Conservation (phyloP, 179 eudicot species). For the Spinacia oleracea region DNA sequence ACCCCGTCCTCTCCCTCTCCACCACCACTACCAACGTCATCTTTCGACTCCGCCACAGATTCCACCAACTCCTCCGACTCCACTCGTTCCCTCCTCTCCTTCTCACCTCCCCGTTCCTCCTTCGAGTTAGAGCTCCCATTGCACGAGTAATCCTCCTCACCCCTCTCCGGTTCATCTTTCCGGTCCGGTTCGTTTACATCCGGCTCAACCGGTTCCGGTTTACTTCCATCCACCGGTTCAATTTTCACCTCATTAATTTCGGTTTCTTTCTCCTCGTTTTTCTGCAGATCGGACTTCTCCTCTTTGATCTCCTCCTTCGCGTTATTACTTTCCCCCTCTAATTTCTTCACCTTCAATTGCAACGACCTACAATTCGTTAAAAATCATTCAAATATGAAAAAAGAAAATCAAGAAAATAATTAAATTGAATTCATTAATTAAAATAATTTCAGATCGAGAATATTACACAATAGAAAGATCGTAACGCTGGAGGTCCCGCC, state of each 20-base stretch:
- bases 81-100: conserved; percentile 8
- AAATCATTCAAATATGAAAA: neutral
- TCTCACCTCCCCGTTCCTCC: conserved; percentile 4
- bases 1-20: conserved; percentile 19
- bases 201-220: neutral
- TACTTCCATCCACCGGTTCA: neutral
- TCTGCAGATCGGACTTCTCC: conserved; percentile 27
- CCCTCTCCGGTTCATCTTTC: conserved; percentile 18
- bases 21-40: conserved; percentile 15
- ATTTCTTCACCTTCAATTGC: conserved; percentile 75
- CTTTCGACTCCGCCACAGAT: conserved; percentile 49
- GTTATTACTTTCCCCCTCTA: conserved; percentile 54
- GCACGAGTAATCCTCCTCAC: conserved; percentile 40
- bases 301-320: conserved; percentile 22
- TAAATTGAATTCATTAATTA: neutral
- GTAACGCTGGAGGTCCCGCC: conserved; percentile 60
- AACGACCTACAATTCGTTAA: conserved; percentile 54
- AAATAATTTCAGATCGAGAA: neutral
- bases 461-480: conserved; percentile 80
- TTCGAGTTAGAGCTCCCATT: conserved; percentile 44
- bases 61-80: conserved; percentile 43
- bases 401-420: neutral
- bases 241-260: conserved; percentile 38
- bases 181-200: conserved; percentile 27
- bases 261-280: conserved; percentile 18